Conservation (phyloP, 1,284 basidiomycete genomes). For the Salmacisia buchloeana region DNA sequence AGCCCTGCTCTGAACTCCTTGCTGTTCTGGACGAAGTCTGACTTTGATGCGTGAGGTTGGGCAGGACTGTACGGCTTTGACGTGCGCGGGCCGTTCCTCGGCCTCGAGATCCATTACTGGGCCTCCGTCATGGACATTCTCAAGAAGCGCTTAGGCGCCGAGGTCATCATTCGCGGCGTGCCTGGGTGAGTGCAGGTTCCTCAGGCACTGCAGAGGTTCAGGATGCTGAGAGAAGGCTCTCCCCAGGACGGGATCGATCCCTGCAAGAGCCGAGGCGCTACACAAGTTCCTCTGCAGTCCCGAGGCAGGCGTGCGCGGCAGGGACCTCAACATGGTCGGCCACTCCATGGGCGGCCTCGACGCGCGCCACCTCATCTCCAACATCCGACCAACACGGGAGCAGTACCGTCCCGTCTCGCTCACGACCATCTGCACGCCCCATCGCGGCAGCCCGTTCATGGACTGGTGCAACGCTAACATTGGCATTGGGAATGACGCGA, state of each 20-base stretch:
- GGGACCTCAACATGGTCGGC: conserved; percentile 82
- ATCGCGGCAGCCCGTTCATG: conserved; percentile 96
- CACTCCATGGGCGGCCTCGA: conserved; percentile 74
- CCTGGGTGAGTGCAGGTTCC: conserved; percentile 70
- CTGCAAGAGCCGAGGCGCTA: conserved; percentile 72
- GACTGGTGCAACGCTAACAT: conserved; percentile 73
- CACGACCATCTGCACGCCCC: conserved; percentile 87
- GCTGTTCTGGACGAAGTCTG: background rate
- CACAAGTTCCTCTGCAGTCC: conserved; percentile 65
- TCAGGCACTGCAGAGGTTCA: background rate
- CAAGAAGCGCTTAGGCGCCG: conserved; percentile 74
- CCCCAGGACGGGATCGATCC: conserved; percentile 87
- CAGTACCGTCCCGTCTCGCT: conserved; percentile 81
- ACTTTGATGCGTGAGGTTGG: background rate
- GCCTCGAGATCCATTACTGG: conserved; percentile 82
- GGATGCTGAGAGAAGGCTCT: background rate
- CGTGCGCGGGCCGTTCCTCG: conserved; percentile 69
- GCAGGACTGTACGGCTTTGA: conserved; percentile 82
- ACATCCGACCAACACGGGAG: conserved; percentile 63
- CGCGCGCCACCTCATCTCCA: conserved; percentile 73
- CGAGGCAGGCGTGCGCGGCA: conserved; percentile 60
- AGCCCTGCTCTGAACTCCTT: background rate
- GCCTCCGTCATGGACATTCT: conserved; percentile 77
- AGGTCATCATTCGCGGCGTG: conserved; percentile 91
- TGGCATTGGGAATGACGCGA: conserved; percentile 44